Percentiles rank a stretch among this genome's conserved stretches.
phyloP scores from a whole-genome alignment of 495 filamentous ascomycete species.

The Penicillium robsamsonii region DNA sequence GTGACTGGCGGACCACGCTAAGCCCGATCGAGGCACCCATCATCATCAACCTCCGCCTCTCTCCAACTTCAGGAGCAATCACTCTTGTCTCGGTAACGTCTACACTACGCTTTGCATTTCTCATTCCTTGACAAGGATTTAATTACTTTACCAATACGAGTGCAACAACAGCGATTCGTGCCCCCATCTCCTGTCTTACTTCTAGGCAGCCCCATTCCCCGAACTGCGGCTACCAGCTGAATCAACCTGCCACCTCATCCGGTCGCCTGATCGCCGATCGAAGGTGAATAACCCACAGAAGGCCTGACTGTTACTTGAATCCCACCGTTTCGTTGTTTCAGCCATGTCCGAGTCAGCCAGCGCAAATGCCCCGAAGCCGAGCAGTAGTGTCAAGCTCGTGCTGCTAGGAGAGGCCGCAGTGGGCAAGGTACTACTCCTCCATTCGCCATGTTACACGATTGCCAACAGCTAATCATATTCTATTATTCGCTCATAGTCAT shows the following conservation, averaged over 20 bases:
- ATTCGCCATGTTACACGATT: slow-evolving; percentile 8
- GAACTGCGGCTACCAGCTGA: slow-evolving; percentile 24
- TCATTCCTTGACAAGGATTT: slow-evolving; percentile 3
- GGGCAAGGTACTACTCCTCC: slow-evolving; percentile 72
- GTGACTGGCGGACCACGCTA: slow-evolving; percentile 37
- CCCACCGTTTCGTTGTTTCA: slow-evolving; percentile 8
- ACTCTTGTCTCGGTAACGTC: slow-evolving; percentile 14
- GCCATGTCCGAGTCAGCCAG: slow-evolving; percentile 47
- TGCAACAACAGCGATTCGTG: neutral
- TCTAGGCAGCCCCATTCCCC: slow-evolving; percentile 10
- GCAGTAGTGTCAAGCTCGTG: slow-evolving; percentile 98
- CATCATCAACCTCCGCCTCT: slow-evolving; percentile 33
- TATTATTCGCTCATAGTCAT: slow-evolving; percentile 62
- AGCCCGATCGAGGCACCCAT: slow-evolving; percentile 22
- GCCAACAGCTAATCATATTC: slow-evolving; percentile 20
- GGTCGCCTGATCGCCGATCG: slow-evolving; percentile 24
- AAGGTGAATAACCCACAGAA: slow-evolving; percentile 29
- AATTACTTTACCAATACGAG: slow-evolving; percentile 1
- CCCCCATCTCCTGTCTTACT: slow-evolving; percentile 7
- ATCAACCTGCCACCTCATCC: slow-evolving; percentile 21
- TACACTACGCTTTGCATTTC: slow-evolving; percentile 22
- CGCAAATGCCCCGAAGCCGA: slow-evolving; percentile 79
- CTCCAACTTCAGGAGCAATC: slow-evolving; percentile 17
- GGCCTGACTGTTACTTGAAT: slow-evolving; percentile 28
- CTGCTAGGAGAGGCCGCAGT: slow-evolving; percentile 96